Conservation (phyloP, 331 rosid species). For the Cucumis variabilis region DNA sequence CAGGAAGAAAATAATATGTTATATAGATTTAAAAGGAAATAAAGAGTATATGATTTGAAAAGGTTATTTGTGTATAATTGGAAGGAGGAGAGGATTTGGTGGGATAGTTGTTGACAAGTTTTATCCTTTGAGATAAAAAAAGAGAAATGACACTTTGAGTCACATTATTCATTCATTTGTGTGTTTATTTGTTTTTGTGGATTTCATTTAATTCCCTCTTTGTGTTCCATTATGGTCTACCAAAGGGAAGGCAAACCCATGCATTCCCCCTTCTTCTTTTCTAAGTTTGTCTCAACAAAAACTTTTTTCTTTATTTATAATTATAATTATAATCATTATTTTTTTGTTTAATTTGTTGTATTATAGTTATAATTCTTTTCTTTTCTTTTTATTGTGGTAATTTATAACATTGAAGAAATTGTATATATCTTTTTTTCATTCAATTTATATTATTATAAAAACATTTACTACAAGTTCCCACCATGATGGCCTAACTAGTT, state of each 20-base stretch:
- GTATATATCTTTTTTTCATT: no score
- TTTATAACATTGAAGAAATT: not conserved
- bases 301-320: no score
- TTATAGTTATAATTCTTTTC: no score
- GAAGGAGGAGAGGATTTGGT: not conserved
- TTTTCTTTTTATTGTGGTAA: no score
- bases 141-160: slow-evolving; percentile 16
- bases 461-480: no score
- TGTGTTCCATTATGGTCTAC: not conserved
- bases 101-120: not conserved
- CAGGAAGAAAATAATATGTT: no score
- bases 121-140: not conserved
- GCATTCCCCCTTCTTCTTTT: not conserved
- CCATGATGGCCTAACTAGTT: not conserved
- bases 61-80: not conserved
- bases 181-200: slow-evolving; percentile 3
- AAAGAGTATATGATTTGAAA: not conserved
- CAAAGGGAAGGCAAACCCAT: slow-evolving; percentile 23
- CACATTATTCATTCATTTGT: slow-evolving; percentile 12
- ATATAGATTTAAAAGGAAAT: not conserved
- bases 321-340: no score
- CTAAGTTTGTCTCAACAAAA: not conserved
- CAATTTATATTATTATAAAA: no score
- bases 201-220: not conserved
- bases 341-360: no score